These are phyloP conservation scores for Bimuria novae-zelandiae DNA, from an alignment of 2,329 filamentous ascomycete genomes.

Conservation along the genomic window DNA sequence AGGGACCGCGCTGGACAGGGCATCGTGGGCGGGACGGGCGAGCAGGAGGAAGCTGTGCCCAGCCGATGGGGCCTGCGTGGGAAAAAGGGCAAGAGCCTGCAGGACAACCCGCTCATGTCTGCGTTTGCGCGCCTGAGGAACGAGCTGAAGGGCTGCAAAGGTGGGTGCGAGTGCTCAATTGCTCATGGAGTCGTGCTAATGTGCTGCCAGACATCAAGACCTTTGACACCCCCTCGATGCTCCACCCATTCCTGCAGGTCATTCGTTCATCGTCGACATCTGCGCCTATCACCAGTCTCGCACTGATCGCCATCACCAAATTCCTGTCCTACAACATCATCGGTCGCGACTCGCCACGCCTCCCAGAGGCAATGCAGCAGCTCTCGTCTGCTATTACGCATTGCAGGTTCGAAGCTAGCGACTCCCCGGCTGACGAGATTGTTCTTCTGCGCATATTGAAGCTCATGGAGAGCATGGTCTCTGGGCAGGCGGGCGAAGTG, in stretches of 20 bases:
- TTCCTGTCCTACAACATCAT: slow-evolving; percentile 96
- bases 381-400: slow-evolving; percentile 95
- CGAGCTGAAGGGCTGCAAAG: slow-evolving; percentile 84
- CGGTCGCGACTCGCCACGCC: slow-evolving; percentile 79
- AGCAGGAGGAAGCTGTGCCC: slow-evolving; percentile 64
- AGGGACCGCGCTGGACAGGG: slow-evolving; percentile 42
- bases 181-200: slow-evolving; percentile 25
- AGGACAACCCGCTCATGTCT: slow-evolving; percentile 95
- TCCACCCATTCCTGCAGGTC: slow-evolving; percentile 94
- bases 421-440: slow-evolving; percentile 92
- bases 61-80: slow-evolving; percentile 93
- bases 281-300: slow-evolving; percentile 92
- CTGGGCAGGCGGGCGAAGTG: slow-evolving; percentile 86
- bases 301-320: slow-evolving; percentile 90
- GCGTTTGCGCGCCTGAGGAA: slow-evolving; percentile 88
- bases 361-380: slow-evolving; percentile 90
- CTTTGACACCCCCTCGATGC: slow-evolving; percentile 86
- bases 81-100: slow-evolving; percentile 95
- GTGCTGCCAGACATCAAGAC: slow-evolving; percentile 70
- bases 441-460: slow-evolving; percentile 93
- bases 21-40: slow-evolving; percentile 37
- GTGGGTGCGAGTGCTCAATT: slow-evolving; percentile 50
- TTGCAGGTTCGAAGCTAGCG: slow-evolving; percentile 95
- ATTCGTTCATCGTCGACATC: slow-evolving; percentile 96
- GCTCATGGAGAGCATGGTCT: slow-evolving; percentile 98